Evolutionary conservation across 306 rosid genomes (phyloP).

Genomic region (Ceratonia siliqua): DNA sequence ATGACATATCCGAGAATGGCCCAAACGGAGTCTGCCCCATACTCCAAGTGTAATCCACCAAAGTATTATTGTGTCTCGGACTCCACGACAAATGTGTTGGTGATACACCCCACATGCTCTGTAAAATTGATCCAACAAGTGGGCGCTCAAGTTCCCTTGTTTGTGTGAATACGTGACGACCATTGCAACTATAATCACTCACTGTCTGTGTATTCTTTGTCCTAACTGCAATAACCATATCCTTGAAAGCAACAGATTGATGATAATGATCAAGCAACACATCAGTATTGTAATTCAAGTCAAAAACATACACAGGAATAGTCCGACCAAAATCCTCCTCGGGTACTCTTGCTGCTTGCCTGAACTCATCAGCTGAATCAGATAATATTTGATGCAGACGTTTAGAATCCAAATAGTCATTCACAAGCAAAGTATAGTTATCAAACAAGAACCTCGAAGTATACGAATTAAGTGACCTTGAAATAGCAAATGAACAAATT

Average conservation of each 20-base stretch:
- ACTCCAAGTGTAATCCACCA: constrained; percentile 97
- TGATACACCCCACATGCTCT: constrained; percentile 99
- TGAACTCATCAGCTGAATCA: constrained; percentile 69
- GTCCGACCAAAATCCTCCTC: constrained; percentile 77
- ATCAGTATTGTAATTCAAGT: constrained; percentile 57
- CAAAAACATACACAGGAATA: constrained; percentile 88
- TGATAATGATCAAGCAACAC: constrained; percentile 85
- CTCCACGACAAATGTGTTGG: constrained; percentile 92
- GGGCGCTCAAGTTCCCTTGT: constrained; percentile 85
- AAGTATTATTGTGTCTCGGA: constrained; percentile 76
- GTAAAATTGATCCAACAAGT: constrained; percentile 86
- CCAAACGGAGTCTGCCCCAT: constrained; percentile 96
- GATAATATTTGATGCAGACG: constrained; percentile 77
- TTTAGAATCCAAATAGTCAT: constrained; percentile 93
- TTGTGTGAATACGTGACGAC: constrained; percentile 73
- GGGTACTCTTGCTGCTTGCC: constrained; percentile 59
- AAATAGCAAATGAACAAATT: constrained; percentile 72
- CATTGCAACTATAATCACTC: constrained; percentile 92
- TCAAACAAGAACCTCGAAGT: constrained; percentile 89
- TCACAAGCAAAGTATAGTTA: constrained; percentile 89
- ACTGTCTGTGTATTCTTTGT: constrained; percentile 84
- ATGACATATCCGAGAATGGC: constrained; percentile 72
- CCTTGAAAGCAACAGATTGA: constrained; percentile 87
- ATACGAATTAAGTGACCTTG: constrained; percentile 71
- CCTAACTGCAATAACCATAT: constrained; percentile 95